Base-by-base conservation (phyloP, 2,329 filamentous ascomycete species). In the Mollisia scopiformis region DNA sequence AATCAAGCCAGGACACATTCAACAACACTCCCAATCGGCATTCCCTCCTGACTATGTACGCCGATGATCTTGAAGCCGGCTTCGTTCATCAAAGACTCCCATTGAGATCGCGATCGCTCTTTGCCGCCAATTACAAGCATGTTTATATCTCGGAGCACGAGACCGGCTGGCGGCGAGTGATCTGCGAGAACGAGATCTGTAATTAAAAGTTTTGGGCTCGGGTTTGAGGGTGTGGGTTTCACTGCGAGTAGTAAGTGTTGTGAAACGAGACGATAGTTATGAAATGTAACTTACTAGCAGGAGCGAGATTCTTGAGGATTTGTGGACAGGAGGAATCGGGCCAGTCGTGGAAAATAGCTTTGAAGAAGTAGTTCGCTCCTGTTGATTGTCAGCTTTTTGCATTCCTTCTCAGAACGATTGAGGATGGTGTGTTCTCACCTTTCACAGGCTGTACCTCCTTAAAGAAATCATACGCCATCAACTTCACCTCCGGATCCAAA, bases 321-420 rank as follows among this genome's bases (percentile, higher is more conserved):
- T 52, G 39, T n/a, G 58, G 46, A 30, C 59, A 62, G 27, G 58
- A 57, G n/a, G 35, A n/a, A 47, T 79, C 74, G 0, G 73, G 69
- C 75, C 76, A 79, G 62, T 79, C 76, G 49, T 79, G 77, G 13
- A 79, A 68, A 27, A 79, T 69, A 3, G 66, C 66, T 56, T 74
- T 71, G n/a, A 75, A 62, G 64, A 72, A 75, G 57, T 76, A 76
- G 2, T 58, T 62, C 8, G 59, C 43, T n/a, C 57, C 62, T 62
- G 27, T 33, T n/a, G 4, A 21, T 16, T n/a, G 31, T 59, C 6
- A 51, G 52, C 35, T 5, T 27, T 6, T 14, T 31, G 31, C n/a
- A 43, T 41, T 16, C n/a, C n/a, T 19, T n/a, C 37, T 35, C 16
- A 13, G 35, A 39, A 39, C 10, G n/a, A n/a, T 11, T 7, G n/a